These are phyloP conservation scores for Parachlorella kessleri DNA, from an alignment of 139 green algal genomes.

Conservation along the genomic window DNA sequence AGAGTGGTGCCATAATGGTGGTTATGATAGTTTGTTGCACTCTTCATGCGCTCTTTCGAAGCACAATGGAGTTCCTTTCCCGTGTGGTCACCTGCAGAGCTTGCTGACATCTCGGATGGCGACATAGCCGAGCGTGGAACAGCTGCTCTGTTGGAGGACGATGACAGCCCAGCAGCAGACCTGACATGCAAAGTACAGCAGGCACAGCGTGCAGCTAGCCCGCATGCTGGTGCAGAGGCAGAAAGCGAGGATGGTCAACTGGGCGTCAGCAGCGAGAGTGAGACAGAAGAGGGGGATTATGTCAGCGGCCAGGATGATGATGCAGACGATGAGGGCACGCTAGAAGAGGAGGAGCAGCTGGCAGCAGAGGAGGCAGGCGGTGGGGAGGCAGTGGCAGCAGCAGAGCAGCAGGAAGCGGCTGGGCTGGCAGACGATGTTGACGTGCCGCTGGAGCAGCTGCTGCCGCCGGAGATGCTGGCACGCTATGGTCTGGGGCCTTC, in stretches of 20 bases:
- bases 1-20: too few species aligned
- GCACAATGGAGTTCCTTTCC: too few species aligned
- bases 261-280: background rate
- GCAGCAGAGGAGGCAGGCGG: conserved; percentile 44
- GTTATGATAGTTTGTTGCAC: too few species aligned
- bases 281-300: conserved; percentile 36
- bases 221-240: too few species aligned
- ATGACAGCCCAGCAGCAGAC: too few species aligned
- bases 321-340: conserved; percentile 74
- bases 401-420: conserved; percentile 63
- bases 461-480: conserved; percentile 43
- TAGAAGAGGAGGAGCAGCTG: conserved; percentile 77
- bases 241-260: too few species aligned
- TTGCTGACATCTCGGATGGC: too few species aligned
- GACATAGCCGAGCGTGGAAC: conserved; percentile 11
- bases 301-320: conserved; percentile 37
- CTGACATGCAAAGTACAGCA: too few species aligned
- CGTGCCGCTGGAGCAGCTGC: conserved; percentile 86
- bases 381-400: background rate
- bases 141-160: conserved; percentile 10
- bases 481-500: conserved; percentile 47
- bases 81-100: too few species aligned
- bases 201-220: too few species aligned
- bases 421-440: conserved; percentile 82
- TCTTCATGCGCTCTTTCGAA: too few species aligned